These are phyloP conservation scores for Pyrrhoderma lamaoense DNA, from an alignment of 1,284 basidiomycete genomes.

Conservation along the genomic window DNA sequence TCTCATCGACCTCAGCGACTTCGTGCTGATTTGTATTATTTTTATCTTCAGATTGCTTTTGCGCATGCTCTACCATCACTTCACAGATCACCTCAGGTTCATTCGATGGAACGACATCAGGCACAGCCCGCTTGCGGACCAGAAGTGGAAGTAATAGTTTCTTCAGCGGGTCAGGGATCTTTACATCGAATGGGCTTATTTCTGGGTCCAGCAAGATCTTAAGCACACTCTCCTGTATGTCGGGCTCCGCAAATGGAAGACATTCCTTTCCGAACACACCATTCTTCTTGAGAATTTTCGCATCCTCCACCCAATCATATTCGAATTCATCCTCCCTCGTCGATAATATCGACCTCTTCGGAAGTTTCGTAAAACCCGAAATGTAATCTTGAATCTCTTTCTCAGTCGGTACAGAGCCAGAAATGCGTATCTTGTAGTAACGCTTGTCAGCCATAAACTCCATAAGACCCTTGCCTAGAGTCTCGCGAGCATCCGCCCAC, in stretches of 20 bases:
- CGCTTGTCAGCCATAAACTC: background rate
- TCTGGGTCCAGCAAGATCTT: background rate
- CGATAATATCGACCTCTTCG: background rate
- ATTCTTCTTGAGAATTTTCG: background rate
- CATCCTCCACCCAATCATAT: background rate
- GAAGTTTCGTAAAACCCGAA: background rate
- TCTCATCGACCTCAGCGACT: too few species aligned
- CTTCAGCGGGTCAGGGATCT: too few species aligned
- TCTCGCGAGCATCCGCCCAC: background rate
- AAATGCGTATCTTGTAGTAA: background rate
- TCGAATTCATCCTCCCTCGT: background rate
- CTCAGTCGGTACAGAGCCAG: background rate
- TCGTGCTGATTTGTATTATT: too few species aligned
- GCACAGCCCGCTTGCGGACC: too few species aligned
- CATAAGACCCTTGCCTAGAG: background rate
- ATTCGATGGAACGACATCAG: too few species aligned
- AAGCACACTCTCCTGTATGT: background rate
- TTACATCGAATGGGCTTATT: background rate
- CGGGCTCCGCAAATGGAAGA: background rate
- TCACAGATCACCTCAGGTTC: too few species aligned
- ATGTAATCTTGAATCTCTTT: background rate
- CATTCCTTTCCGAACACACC: background rate
- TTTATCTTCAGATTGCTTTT: too few species aligned
- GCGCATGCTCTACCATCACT: too few species aligned
- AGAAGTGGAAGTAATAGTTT: too few species aligned